Evolutionary conservation across 2,329 filamentous ascomycete genomes (phyloP), one percentile per base, ranked within the genome.

Genomic region (Ophiostoma sp.): DNA sequence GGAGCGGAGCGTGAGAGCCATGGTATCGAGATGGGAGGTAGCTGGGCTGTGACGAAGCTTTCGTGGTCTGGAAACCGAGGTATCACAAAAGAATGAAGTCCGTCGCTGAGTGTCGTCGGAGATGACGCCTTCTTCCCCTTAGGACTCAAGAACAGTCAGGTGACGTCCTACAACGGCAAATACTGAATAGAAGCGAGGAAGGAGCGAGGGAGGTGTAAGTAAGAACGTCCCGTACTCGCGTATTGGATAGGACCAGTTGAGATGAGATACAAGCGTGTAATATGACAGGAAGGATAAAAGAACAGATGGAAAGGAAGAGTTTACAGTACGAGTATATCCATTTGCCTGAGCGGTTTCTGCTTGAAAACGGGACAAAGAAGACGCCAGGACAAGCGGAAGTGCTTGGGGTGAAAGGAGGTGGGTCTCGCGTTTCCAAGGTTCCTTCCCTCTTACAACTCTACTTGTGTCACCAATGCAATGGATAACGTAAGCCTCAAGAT

Each of bases 1-100:
- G 71, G 78, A 80, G 71, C 83, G 80, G 67, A 85, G 80, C n/a
- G 83, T 84, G 68, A 77, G 72, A 47, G 78, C 72, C 78, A 80
- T 80, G 69, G 65, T 66, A 68, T 14, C 12, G 27, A 27, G 5
- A 8, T 18, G 6, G 16, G 40, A 27, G 44, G 11, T 14, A 14
- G 38, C 11, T 47, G 8, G 36, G 41, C 14, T 18, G 63, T 27
- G 27, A 27, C 27, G 27, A 27, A 27, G 27, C 27, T 27, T 27
- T 27, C 27, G 27, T 27, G 27, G 27, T 27, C 27, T 27, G 27
- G 27, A 27, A 27, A 27, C 27, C 27, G 27, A 27, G 27, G 27
- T 27, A 27, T 27, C 27, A 27, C 27, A 27, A 27, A 27, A 27
- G 27, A 27, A 27, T 27, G 27, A 27, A 27, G 27, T 27, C 27